Conservation (phyloP, 2,329 filamentous ascomycete species). For the Penicillium sp. region DNA sequence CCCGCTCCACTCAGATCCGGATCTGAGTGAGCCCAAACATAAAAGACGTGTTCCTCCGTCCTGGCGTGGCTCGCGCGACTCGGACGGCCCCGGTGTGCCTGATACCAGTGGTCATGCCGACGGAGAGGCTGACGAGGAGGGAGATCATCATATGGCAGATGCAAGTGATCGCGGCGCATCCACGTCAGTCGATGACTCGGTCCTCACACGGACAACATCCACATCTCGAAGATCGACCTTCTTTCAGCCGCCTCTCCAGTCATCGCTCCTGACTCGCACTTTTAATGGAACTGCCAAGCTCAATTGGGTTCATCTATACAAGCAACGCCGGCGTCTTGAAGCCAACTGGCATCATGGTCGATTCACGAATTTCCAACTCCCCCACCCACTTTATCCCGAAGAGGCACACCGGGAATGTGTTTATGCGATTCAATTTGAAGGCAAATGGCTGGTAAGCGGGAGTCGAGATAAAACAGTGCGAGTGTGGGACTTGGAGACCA, state of each 20-base stretch:
- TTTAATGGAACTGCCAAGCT: slow-evolving; percentile 49
- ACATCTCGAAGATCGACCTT: slow-evolving; percentile 9
- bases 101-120: slow-evolving; percentile 3
- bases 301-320: slow-evolving; percentile 92
- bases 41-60: slow-evolving; percentile 49
- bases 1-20: slow-evolving; percentile 43
- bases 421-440: slow-evolving; percentile 85
- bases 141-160: slow-evolving; percentile 44
- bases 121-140: slow-evolving; percentile 30
- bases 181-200: slow-evolving; percentile 14
- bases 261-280: slow-evolving; percentile 31
- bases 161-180: slow-evolving; percentile 23
- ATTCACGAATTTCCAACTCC: slow-evolving; percentile 81
- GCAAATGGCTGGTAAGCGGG: slow-evolving; percentile 83
- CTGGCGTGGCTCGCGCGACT: slow-evolving; percentile 39
- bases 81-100: neutral
- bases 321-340: slow-evolving; percentile 76
- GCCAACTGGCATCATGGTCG: slow-evolving; percentile 84
- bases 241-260: slow-evolving; percentile 22
- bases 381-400: slow-evolving; percentile 69
- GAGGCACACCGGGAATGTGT: slow-evolving; percentile 91
- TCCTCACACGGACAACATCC: slow-evolving; percentile 8
- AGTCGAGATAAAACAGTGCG: slow-evolving; percentile 83
- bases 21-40: slow-evolving; percentile 46
- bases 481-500: slow-evolving; percentile 82